Percentiles rank a stretch among this genome's conserved stretches.
phyloP scores from a whole-genome alignment of 768 basidiomycete genomes.

The Tricholomella constricta region DNA sequence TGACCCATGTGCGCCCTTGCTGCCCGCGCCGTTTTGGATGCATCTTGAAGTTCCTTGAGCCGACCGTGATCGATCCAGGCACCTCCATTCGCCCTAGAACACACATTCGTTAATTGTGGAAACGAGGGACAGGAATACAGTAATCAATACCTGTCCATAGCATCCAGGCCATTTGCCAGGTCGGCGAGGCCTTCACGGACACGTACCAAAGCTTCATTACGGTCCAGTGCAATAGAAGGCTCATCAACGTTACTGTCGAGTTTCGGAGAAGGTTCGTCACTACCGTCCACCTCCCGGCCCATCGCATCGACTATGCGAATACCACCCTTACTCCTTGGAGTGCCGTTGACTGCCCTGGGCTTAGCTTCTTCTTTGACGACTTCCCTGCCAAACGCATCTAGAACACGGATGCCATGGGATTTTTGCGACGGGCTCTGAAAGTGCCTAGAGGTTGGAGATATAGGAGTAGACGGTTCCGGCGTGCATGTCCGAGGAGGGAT shows the following conservation, averaged over 20 bases:
- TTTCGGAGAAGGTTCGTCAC: conserved; percentile 18
- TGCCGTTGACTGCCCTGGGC: conserved; percentile 4
- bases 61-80: conserved; percentile 36
- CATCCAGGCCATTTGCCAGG: conserved; percentile 56
- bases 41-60: conserved; percentile 14
- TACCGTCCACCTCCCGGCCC: conserved; percentile 57
- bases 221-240: conserved; percentile 32
- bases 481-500: conserved; percentile 6
- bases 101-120: conserved; percentile 1
- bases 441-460: conserved; percentile 17
- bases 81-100: conserved; percentile 40
- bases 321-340: conserved; percentile 35
- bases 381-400: conserved; percentile 72
- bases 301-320: conserved; percentile 71
- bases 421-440: conserved; percentile 40
- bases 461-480: conserved; percentile 19
- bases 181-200: conserved; percentile 62
- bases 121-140: conserved; percentile 11
- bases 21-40: conserved; percentile 32
- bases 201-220: conserved; percentile 54
- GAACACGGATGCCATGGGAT: conserved; percentile 57
- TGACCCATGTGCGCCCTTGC: conserved; percentile 46
- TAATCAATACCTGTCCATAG: conserved; percentile 53
- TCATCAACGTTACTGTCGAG: conserved; percentile 24
- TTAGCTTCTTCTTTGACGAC: conserved; percentile 8